Evolutionary conservation across 1,284 basidiomycete species (phyloP), one percentile per base, ranked within the genome.

Genomic region (Trichosporon ovoides): DNA sequence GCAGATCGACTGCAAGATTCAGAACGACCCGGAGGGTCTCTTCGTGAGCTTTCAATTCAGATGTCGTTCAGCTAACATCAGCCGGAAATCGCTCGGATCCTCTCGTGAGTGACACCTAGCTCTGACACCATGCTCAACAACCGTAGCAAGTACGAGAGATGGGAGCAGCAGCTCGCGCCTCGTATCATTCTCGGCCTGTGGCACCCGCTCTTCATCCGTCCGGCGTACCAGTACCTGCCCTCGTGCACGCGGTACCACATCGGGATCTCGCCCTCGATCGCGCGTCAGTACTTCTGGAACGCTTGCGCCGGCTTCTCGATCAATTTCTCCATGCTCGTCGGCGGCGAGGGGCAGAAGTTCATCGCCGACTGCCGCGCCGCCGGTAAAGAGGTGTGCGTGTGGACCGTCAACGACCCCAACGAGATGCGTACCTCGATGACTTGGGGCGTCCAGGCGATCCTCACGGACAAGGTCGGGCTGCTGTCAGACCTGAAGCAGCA

Each of bases 351-450:
- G 0, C 71, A 77, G 58, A 85, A 83, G 65, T 98, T 98, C 76
- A 80, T 89, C 59, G 76, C 81, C 52, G 87, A 94, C 63, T 93
- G 90, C 75, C 86, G 86, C 75, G 80, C 76, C 20, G 86, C 84
- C 0, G 89, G 88, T 18, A 98, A 98, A 82, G 85, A 86, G 69
- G 71, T 97, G 55, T 87, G 92, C 83, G 91, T 94, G 12, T 98
- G 96, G 96, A 98, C 95, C 0, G 94, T 98, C 35, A 98, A 98
- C 74, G 84, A 90, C 58, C 85, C 87, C 12, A 84, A 84, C 57
- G 87, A 95, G 73, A 97, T 98, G 94, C 89, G 92, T 80, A 89
- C 95, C 82, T 73, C 90, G 53, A 87, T 90, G 34, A 80, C 88
- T 59, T 96, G 92, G 94, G 90, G 85, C 58, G 89, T 91, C 36